Base-by-base conservation (phyloP, 768 basidiomycete genomes). In the Tulasnella calospora region DNA sequence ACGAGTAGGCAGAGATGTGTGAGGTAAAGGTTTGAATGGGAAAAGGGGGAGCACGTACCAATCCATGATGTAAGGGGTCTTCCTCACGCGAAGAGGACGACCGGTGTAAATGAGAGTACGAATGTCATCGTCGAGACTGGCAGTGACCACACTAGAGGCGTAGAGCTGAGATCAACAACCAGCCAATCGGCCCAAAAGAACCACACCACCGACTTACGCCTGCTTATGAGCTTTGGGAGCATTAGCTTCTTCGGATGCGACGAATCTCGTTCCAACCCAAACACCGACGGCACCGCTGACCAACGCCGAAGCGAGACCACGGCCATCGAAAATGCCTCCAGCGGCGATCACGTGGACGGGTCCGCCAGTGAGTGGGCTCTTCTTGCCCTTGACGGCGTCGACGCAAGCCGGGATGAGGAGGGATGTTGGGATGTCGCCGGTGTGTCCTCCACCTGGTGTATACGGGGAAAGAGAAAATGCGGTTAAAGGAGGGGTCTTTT, bases 321-420 rank as follows among this genome's bases (percentile, higher is more conserved):
- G 89, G 6, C 95, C 95, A 81, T 97, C 94, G 84, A 90, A 94
- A 27, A 98, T 92, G 0, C 94, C 96, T 41, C 96, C 96, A 6
- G 96, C 96, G 36, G 94, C 96, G 79, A 98, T 85, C 67, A 98
- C 94, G 82, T 94, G 93, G 15, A 98, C 87, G 0, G 94, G 94
- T 81, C 90, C 86, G 71, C 94, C 93, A 0, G 92, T 97, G 79
- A 98, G 85, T 13, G 94, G 91, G 0, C 92, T 93, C 80, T 86
- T 92, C 23, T 77, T 23, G 10, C 92, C 93, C 83, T 90, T 92
- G 82, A 91, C 91, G 33, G 89, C 89, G 82, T 96, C 95, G 70
- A 97, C 94, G 81, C 92, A 94, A 0, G 94, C 94, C 12, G 95
- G 95, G 79, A 98, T 94, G 81, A 98, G 89, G 83, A 98, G 89